These are phyloP conservation scores for Nannochloris sp. DNA, from an alignment of 139 green algal species.

Conservation along the genomic window DNA sequence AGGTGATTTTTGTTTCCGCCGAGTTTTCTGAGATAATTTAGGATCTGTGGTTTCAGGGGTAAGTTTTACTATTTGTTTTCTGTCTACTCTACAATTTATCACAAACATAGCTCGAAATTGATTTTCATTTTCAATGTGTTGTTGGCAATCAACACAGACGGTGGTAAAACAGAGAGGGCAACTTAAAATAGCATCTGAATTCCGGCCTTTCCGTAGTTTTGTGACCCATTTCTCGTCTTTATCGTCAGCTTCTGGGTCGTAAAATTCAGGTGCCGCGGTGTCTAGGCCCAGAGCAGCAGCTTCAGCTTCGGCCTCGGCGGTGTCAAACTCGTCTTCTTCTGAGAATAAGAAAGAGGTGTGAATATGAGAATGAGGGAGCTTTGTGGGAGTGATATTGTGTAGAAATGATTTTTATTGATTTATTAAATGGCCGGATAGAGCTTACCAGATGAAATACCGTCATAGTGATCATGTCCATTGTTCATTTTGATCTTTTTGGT, in stretches of 20 bases:
- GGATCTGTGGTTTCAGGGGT: not conserved
- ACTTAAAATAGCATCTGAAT: constrained; percentile 53
- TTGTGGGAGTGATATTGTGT: too few relatives aligned
- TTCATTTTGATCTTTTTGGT: too few relatives aligned
- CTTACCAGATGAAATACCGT: too few relatives aligned
- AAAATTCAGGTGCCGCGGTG: constrained; percentile 25
- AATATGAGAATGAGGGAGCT: too few relatives aligned
- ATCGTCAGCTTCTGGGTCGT: constrained; percentile 43
- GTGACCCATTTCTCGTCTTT: constrained; percentile 34
- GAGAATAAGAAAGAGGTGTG: too few relatives aligned
- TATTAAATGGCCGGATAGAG: too few relatives aligned
- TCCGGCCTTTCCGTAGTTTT: constrained; percentile 24
- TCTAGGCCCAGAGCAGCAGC: constrained; percentile 7
- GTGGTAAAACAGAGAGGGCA: constrained; percentile 68
- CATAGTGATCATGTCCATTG: too few relatives aligned
- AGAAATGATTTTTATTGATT: too few relatives aligned
- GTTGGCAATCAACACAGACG: constrained; percentile 65
- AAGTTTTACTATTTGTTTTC: constrained; percentile 1
- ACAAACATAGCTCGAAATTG: constrained; percentile 69
- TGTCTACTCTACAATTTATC: constrained; percentile 45
- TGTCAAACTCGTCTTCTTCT: too few relatives aligned
- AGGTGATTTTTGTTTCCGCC: not conserved
- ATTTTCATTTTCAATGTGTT: constrained; percentile 38
- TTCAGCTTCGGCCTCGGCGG: not conserved
- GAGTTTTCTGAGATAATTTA: not conserved